A percentile compares a stretch with the other conserved stretches of the same genome.
phyloP scores from a whole-genome alignment of 208 protist genomes.

The Wallacemonas sp. region DNA sequence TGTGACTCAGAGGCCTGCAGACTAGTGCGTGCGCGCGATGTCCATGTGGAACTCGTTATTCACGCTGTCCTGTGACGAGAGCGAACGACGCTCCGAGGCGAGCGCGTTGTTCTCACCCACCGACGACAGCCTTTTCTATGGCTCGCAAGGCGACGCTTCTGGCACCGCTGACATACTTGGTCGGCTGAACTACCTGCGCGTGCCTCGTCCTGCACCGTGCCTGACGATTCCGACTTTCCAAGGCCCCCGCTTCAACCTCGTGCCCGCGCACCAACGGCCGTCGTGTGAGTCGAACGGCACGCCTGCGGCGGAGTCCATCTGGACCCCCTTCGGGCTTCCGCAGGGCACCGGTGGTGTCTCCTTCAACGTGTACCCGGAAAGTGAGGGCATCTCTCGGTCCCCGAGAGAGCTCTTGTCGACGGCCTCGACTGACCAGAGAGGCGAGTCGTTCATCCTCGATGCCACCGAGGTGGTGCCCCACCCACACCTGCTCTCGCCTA shows the following conservation, averaged over 20 bases:
- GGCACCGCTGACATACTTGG: background rate
- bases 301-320: background rate
- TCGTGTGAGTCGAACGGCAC: background rate
- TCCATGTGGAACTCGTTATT: no score
- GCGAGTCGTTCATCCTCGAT: background rate
- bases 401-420: background rate
- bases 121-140: background rate
- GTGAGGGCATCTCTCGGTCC: background rate
- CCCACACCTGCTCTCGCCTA: background rate
- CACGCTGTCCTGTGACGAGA: no score
- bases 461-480: background rate
- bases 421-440: background rate
- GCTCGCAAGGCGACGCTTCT: background rate
- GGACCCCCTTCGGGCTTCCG: conserved; percentile 1
- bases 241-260: background rate
- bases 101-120: no score
- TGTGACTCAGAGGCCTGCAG: no score
- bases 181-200: background rate
- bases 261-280: background rate
- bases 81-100: no score
- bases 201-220: background rate
- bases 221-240: background rate
- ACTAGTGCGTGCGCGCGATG: no score
- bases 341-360: background rate
- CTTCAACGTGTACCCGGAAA: background rate